Conservation (phyloP, 208 protist genomes). For the Angomonas ambiguus region DNA sequence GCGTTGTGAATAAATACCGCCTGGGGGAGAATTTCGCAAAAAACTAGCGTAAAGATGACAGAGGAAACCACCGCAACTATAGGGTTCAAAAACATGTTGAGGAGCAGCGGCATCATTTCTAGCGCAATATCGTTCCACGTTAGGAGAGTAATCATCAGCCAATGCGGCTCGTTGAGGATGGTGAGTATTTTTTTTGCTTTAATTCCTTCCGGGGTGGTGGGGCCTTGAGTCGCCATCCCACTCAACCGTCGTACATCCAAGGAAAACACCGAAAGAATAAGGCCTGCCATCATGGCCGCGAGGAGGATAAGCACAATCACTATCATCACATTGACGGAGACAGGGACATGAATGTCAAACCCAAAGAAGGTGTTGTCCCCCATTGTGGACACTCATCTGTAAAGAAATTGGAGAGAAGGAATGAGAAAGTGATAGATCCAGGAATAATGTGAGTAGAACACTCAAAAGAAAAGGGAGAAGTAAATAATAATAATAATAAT, state of each 20-base stretch:
- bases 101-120: constrained; percentile 66
- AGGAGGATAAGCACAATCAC: constrained; percentile 46
- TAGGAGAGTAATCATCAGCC: constrained; percentile 63
- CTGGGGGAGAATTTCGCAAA: constrained; percentile 75
- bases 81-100: constrained; percentile 53
- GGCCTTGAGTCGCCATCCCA: constrained; percentile 18
- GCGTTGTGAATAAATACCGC: constrained; percentile 58
- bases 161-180: constrained; percentile 59
- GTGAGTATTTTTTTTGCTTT: constrained; percentile 35
- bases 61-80: constrained; percentile 42
- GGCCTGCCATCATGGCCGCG: constrained; percentile 40
- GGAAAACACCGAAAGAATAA: constrained; percentile 65
- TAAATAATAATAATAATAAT: neutral
- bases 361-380: constrained; percentile 32
- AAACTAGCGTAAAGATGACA: constrained; percentile 54
- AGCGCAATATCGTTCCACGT: constrained; percentile 55
- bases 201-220: constrained; percentile 29
- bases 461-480: constrained; percentile 1
- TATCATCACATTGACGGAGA: constrained; percentile 25
- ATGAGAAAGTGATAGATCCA: neutral
- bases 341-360: constrained; percentile 29
- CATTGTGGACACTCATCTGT: neutral
- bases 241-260: constrained; percentile 43
- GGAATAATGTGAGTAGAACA: neutral
- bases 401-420: constrained; percentile 4